phyloP scores from a whole-genome alignment of 176 grass and related monocot genomes.

The Paspalum notatum region DNA sequence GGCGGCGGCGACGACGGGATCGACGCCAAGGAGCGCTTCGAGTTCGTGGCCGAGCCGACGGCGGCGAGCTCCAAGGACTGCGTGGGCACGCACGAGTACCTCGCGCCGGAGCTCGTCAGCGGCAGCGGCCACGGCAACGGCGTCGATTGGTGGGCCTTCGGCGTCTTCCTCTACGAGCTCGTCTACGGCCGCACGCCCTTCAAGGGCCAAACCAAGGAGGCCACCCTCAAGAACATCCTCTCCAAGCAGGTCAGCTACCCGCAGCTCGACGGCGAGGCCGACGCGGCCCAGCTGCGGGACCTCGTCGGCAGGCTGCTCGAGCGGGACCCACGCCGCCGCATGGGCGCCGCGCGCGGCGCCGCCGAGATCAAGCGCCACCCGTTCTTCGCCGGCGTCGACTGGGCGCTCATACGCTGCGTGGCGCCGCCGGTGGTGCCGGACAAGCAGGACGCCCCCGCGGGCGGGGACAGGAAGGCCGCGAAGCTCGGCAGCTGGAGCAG shows the following conservation, averaged over 20 bases:
- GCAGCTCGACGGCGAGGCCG: slow-evolving; percentile 49
- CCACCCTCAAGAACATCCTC: slow-evolving; percentile 83
- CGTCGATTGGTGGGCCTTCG: slow-evolving; percentile 98
- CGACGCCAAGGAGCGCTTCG: slow-evolving; percentile 48
- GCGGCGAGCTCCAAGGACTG: slow-evolving; percentile 72
- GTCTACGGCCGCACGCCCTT: slow-evolving; percentile 90
- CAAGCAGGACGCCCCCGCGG: slow-evolving; percentile 27
- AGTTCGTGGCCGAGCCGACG: slow-evolving; percentile 89
- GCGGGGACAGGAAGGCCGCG: slow-evolving; percentile 30
- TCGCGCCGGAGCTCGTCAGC: slow-evolving; percentile 81
- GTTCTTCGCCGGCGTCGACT: slow-evolving; percentile 77
- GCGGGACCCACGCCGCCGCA: slow-evolving; percentile 72
- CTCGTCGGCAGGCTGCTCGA: slow-evolving; percentile 68
- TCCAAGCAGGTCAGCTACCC: slow-evolving; percentile 73
- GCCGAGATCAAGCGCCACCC: slow-evolving; percentile 89
- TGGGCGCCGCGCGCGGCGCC: slow-evolving; percentile 69
- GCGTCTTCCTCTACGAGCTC: slow-evolving; percentile 90
- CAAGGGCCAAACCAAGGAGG: slow-evolving; percentile 83
- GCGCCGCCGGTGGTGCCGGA: slow-evolving; percentile 64
- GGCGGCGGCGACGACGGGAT: slow-evolving; percentile 36
- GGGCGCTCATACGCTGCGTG: slow-evolving; percentile 84
- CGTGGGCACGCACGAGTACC: slow-evolving; percentile 96
- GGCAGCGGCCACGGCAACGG: slow-evolving; percentile 79
- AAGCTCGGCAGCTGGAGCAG: slow-evolving; percentile 74
- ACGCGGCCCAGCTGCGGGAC: slow-evolving; percentile 62